A percentile compares a stretch with the other conserved stretches of the same genome.
Conservation (phyloP, 177 flowering plant genomes). For the Tripterygium wilfordii region DNA sequence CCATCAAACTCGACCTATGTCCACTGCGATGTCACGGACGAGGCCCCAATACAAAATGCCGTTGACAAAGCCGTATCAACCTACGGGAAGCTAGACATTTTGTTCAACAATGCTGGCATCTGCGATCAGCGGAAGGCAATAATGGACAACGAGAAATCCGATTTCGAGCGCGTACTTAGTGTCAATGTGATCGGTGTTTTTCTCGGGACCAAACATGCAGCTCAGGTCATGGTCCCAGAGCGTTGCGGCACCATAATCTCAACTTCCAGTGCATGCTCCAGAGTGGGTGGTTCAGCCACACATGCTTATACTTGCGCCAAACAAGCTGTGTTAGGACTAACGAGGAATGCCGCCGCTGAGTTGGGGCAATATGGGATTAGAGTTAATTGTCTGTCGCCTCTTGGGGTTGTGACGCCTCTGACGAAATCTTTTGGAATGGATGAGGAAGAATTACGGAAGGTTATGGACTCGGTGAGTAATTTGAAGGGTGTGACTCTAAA, state of each 20-base stretch:
- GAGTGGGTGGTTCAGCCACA: slow-evolving; percentile 24
- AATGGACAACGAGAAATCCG: slow-evolving; percentile 27
- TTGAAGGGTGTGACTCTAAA: slow-evolving; percentile 28
- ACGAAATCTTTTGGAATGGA: slow-evolving; percentile 10
- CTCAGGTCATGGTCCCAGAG: slow-evolving; percentile 43
- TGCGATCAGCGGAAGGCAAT: slow-evolving; percentile 17
- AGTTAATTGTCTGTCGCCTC: slow-evolving; percentile 57
- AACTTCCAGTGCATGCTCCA: slow-evolving; percentile 32
- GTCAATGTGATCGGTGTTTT: slow-evolving; percentile 41
- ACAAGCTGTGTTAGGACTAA: slow-evolving; percentile 48
- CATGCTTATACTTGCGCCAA: slow-evolving; percentile 44
- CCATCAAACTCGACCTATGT: slow-evolving; percentile 15
- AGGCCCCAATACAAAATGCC: slow-evolving; percentile 22
- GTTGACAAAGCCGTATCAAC: slow-evolving; percentile 24
- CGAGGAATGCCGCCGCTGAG: slow-evolving; percentile 44
- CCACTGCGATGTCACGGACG: slow-evolving; percentile 46
- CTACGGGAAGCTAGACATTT: slow-evolving; percentile 48
- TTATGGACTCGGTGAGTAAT: slow-evolving; percentile 14
- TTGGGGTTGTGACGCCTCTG: slow-evolving; percentile 32
- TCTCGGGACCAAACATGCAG: slow-evolving; percentile 45
- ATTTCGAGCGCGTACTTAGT: slow-evolving; percentile 39
- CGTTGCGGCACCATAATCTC: slow-evolving; percentile 32
- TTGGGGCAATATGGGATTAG: slow-evolving; percentile 52
- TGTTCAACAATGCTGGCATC: slow-evolving; percentile 57
- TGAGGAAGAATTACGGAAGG: slow-evolving; percentile 14